phyloP scores from a whole-genome alignment of 257 asterid species.

The Eustoma russellianum region DNA sequence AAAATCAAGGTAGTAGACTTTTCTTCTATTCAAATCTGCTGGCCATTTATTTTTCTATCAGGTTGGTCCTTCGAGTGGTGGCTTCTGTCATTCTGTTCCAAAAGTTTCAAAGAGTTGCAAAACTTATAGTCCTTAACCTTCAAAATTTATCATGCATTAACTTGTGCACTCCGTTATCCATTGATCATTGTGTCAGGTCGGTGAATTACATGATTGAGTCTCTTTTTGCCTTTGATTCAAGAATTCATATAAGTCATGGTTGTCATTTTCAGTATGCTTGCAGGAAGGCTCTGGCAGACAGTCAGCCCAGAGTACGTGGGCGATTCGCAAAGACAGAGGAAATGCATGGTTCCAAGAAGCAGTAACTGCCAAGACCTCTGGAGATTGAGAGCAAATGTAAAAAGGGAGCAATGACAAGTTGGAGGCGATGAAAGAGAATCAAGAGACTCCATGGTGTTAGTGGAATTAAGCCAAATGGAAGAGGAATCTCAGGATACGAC shows the following conservation, averaged over 20 bases:
- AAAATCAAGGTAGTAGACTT: conserved; percentile 58
- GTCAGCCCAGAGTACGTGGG: conserved; percentile 89
- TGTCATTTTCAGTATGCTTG: conserved; percentile 62
- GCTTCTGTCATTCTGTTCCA: too few relatives aligned
- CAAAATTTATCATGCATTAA: too few relatives aligned
- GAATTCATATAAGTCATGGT: conserved; percentile 5
- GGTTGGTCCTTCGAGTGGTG: too few relatives aligned
- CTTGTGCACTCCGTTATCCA: too few relatives aligned
- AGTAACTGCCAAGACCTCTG: conserved; percentile 6
- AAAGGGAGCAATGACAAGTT: conserved; percentile 13
- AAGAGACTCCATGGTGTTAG: conserved; percentile 7
- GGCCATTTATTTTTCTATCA: too few relatives aligned
- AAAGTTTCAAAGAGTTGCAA: too few relatives aligned
- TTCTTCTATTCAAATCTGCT: not conserved
- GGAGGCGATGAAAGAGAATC: conserved; percentile 7
- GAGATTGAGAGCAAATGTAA: conserved; percentile 11
- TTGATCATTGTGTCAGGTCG: too few relatives aligned
- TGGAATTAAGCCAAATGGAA: conserved; percentile 6
- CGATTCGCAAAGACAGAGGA: conserved; percentile 77
- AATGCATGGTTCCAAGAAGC: conserved; percentile 36
- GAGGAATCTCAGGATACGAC: conserved; percentile 2
- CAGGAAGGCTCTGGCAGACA: conserved; percentile 92
- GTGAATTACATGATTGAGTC: too few relatives aligned
- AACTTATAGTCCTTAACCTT: too few relatives aligned
- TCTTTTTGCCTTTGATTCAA: too few relatives aligned